These are phyloP conservation scores for Aspergillus hancockii DNA, from an alignment of 495 filamentous ascomycete species.

Conservation along the genomic window DNA sequence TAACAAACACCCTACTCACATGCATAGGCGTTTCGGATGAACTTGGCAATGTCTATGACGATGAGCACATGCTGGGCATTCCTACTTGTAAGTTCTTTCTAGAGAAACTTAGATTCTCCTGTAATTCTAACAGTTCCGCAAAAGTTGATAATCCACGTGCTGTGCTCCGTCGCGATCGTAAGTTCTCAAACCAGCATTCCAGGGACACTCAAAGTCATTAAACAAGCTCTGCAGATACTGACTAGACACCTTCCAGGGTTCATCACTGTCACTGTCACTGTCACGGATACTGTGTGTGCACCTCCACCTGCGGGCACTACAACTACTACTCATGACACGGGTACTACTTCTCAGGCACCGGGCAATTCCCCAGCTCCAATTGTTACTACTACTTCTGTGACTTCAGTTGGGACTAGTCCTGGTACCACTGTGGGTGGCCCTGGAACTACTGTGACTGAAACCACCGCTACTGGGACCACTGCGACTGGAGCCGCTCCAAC, in stretches of 20 bases:
- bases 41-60: slow-evolving; percentile 1
- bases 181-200: neutral
- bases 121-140: neutral
- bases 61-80: neutral
- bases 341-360: neutral
- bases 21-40: slow-evolving; percentile 4
- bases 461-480: too few species aligned
- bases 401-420: neutral
- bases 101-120: neutral
- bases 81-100: slow-evolving; percentile 8
- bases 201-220: neutral
- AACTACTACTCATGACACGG: too few species aligned
- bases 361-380: slow-evolving; percentile 1
- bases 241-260: slow-evolving; percentile 5
- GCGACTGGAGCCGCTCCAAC: neutral
- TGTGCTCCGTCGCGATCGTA: slow-evolving; percentile 18
- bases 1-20: neutral
- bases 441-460: slow-evolving; percentile 1
- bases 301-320: slow-evolving; percentile 2
- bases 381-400: slow-evolving; percentile 1
- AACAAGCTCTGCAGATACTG: neutral
- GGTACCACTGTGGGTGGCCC: neutral
- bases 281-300: slow-evolving; percentile 25
- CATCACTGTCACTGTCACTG: slow-evolving; percentile 26
- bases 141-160: slow-evolving; percentile 4